Evolutionary conservation across 495 filamentous ascomycete species (phyloP), one percentile per base, ranked within the genome.

Genomic region (Poronia punctata): DNA sequence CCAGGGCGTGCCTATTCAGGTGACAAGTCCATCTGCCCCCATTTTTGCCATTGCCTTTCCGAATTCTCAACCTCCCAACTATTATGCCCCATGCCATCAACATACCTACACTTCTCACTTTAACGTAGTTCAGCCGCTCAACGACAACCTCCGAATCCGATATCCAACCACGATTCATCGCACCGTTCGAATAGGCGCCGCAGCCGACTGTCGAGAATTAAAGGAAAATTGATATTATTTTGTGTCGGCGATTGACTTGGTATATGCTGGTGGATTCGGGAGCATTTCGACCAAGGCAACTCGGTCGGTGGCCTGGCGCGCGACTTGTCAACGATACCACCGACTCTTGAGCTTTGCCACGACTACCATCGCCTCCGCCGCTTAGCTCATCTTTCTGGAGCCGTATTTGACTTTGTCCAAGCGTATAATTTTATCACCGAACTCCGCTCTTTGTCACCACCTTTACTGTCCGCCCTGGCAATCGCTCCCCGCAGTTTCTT

Each of bases 1-100:
- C 18, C 31, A 9, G 6, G 29, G 3, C 29, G 35, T 23, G 29
- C 11, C 21, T 38, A 7, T 28, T 30, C 26, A 34, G 41, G 32
- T 44, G 41, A 44, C 41, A 44, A 44, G 42, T 26, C 42, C 42
- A 33, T 21, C 42, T 45, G 42, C 42, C 42, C 42, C 42, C 26
- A 25, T 44, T 26, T 32, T 35, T 34, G 21, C 39, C 38, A 40
- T 37, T 29, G n/a, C 42, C 41, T 35, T 35, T 37, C 35, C 42
- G 41, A 35, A 44, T 44, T 38, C 41, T 43, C 41, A 44, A 45
- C 42, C 38, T 41, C 38, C 12, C 38, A 40, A 30, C 23, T 27
- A 30, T 29, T 21, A 30, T 29, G 18, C 25, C 29, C 15, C 39
- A 26, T 21, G 32, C 29, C 14, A 17, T 25, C 40, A 24, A 37